Base-by-base conservation (phyloP, 805 yeast genomes). In the Candida glaebosa region DNA sequence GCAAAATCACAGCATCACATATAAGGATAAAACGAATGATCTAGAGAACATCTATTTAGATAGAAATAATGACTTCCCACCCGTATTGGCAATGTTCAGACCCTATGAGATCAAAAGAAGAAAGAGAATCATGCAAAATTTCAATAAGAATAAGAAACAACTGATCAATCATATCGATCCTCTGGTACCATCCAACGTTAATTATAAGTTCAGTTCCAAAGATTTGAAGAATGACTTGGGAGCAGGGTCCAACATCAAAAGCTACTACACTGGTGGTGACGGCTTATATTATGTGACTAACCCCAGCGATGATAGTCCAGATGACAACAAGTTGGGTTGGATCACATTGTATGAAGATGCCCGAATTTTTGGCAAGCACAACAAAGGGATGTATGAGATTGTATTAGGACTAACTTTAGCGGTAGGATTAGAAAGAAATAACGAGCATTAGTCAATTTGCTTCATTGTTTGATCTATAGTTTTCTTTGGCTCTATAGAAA, bases 311-410 rank as follows among this genome's bases (percentile, higher is more conserved):
- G 87, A 81, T 55, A 65, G 75, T 3, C 85, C 86, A 0, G 78
- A 75, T 53, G 79, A 76, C 37, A 70, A 64, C 41, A 81, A 79
- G 50, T 48, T 80, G 25, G 87, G 87, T 0, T 82, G 87, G 87
- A 57, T 81, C 2, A 80, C 86, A 0, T 61, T 81, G 1, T 79
- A 73, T 49, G 83, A 81, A 18, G 76, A 76, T 16, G 44, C 43
- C 4, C 33, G 43, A 5, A 20, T 61, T 4, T 57, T 65, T 47
- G 15, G 17, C 2, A 54, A 43, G 40, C 9, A 37, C 10, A 56
- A 46, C 17, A 49, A 47, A 39, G 82, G 82, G 0, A 68, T 70
- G 61, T 80, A 80, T 72, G 82, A 79, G 46, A 46, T 71, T 37
- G 76, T 72, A 1, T 46, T 81, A 18, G 83, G 82, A 0, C 50